Evolutionary conservation across 148 eudicot species (phyloP).

Genomic region (Polygonum maritimum): DNA sequence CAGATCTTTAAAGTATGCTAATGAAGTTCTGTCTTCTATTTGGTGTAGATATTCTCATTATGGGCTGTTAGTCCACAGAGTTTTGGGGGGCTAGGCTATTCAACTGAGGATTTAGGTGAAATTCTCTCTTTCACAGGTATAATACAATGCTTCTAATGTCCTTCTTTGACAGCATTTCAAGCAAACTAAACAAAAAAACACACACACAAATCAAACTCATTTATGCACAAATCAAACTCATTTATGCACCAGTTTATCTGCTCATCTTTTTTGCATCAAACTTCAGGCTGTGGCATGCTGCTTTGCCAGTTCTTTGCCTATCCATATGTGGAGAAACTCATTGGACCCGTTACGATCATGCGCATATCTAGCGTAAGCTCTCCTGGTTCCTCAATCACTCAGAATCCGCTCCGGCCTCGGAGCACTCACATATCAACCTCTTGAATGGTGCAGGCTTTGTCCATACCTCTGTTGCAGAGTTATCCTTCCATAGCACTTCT

Average conservation of each 20-base stretch:
- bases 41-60: conserved; percentile 45
- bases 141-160: background rate
- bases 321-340: background rate
- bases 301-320: conserved; percentile 4
- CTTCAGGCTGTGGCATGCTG: conserved; percentile 9
- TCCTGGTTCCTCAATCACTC: background rate
- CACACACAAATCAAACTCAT: background rate
- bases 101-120: conserved; percentile 48
- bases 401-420: background rate
- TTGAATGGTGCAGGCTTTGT: conserved; percentile 5
- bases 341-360: background rate
- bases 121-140: conserved; percentile 48
- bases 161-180: background rate
- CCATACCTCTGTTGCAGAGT: conserved; percentile 41
- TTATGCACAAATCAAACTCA: too few relatives aligned
- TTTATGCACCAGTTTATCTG: background rate
- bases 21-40: background rate
- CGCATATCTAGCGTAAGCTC: conserved; percentile 1
- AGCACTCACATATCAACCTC: background rate
- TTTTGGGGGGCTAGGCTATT: conserved; percentile 43
- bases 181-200: background rate
- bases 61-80: conserved; percentile 60
- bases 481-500: conserved; percentile 54
- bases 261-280: background rate
- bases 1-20: too few relatives aligned